Evolutionary conservation across 768 basidiomycete species (phyloP), one percentile per base, ranked within the genome.

Genomic region (Sarcodon sp.): DNA sequence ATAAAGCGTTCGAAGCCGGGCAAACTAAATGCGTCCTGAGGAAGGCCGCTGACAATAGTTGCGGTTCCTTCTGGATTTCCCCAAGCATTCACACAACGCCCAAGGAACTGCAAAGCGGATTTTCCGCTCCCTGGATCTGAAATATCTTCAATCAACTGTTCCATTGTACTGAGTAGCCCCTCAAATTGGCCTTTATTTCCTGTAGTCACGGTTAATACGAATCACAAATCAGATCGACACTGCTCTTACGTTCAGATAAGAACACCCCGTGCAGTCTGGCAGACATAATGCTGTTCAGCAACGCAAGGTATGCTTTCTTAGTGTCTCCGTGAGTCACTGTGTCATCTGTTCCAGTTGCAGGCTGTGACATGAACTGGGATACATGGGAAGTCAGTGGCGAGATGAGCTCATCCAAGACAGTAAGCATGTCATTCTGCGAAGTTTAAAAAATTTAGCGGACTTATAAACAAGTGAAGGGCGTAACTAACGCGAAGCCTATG

Each of bases 1-100:
- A 94, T 76, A 61, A 93, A 93, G 11, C 78, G 75, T 55, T 97
- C 92, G 55, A 96, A 97, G 0, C 94, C 93, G 9, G 91, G 90
- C 39, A 98, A 64, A 9, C 70, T 66, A 16, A 56, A 59, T 31
- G 66, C 46, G 1, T 56, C 50, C 49, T 57, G 37, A 51, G 57
- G 47, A 54, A 55, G 51, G 16, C 58, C 65, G 18, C 59, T 55
- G 0, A 66, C 58, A 43, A 64, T 60, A 27, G 21, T 27, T 27
- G 21, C 21, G 4, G 21, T 27, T 27, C 21, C 21, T 27, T 27
- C 21, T 18, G 73, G 72, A 48, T 75, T 77, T 35, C 80, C 83
- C 84, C 88, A 91, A 11, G 71, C 68, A 16, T 68, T 66, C 34
- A 87, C 75, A 47, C 78, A 79, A 46, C 76, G 74, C 50, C 72